Conservation (phyloP, 129 eudicot genomes). For the Kitagawia praeruptora region DNA sequence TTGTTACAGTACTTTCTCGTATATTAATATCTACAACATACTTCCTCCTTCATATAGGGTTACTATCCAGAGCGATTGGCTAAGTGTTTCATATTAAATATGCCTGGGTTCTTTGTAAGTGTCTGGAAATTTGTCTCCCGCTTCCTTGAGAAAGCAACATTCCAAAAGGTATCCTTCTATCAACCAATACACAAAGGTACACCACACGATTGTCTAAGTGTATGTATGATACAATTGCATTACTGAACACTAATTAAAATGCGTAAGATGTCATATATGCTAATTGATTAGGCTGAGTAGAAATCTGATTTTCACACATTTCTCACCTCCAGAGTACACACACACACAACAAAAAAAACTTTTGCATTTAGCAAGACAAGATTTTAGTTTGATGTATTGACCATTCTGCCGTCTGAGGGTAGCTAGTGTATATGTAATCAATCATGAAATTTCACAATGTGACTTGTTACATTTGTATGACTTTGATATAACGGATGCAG, state of each 20-base stretch:
- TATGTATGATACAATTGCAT: too few relatives aligned
- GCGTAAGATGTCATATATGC: neutral
- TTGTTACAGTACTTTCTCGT: conserved; percentile 2
- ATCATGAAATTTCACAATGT: neutral
- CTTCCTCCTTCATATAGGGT: conserved; percentile 24
- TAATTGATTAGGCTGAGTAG: neutral
- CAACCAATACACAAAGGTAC: neutral
- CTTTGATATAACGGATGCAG: conserved; percentile 11
- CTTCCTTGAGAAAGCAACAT: conserved; percentile 55
- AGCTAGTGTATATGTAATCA: too few relatives aligned
- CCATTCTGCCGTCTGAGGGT: neutral
- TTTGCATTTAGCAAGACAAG: too few relatives aligned
- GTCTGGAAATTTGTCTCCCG: conserved; percentile 47
- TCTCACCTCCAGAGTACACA: neutral
- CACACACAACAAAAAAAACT: neutral
- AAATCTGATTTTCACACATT: too few relatives aligned
- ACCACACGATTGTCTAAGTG: too few relatives aligned
- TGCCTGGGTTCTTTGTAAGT: conserved; percentile 57
- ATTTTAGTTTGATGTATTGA: neutral
- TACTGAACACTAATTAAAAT: too few relatives aligned
- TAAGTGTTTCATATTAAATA: conserved; percentile 37
- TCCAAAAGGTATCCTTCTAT: conserved; percentile 35
- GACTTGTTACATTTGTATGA: neutral
- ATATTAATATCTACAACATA: neutral
- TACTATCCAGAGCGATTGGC: conserved; percentile 64